Base-by-base conservation (phyloP, 2,329 filamentous ascomycete species). In the Calonectria henricotiae region DNA sequence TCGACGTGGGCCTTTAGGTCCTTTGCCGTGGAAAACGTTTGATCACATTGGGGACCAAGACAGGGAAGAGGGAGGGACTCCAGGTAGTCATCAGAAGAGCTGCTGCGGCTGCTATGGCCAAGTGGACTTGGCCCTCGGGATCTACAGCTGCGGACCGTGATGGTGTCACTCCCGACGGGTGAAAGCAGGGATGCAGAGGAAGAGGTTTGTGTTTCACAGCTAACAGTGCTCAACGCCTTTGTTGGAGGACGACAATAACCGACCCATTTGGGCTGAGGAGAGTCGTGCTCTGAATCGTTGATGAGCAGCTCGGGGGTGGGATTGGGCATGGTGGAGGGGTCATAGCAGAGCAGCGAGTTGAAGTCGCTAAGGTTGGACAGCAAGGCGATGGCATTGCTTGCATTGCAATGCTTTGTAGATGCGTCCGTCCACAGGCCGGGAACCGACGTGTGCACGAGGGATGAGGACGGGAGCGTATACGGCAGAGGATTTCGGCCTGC, bases 161-260 rank as follows among this genome's bases (percentile, higher is more conserved):
- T 47, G 43, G 73, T 65, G 51, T 80, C 78, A 20, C 75, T 73
- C 1, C 68, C 46, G 6, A 80, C 69, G 1, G 80, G 77, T 0
- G 81, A 82, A 6, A 79, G 44, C 3, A 78, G 74, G 4, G 79
- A 81, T 3, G 74, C 73, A 4, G 81, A 81, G 0, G 79, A 81
- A 1, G 76, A 74, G 0, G 74, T 75, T 55, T 70, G 71, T 4
- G 76, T 79, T 43, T 79, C 74, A 35, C 72, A 73, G 61, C 79
- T 80, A 11, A 72, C 68, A 5, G 72, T 77, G 72, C 78, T 81
- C 69, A 74, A 65, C 8, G 76, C 73, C n/a, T 70, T 73, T 9
- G 67, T 51, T 11, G 61, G 54, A 17, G 37, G 32, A 5, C 49
- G 5, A 11, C 55, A 51, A 7, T 54, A 27, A 17, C 43, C 46